Evolutionary conservation across 768 basidiomycete species (phyloP), one percentile per base, ranked within the genome.

Genomic region (Boletus tomentosulus): DNA sequence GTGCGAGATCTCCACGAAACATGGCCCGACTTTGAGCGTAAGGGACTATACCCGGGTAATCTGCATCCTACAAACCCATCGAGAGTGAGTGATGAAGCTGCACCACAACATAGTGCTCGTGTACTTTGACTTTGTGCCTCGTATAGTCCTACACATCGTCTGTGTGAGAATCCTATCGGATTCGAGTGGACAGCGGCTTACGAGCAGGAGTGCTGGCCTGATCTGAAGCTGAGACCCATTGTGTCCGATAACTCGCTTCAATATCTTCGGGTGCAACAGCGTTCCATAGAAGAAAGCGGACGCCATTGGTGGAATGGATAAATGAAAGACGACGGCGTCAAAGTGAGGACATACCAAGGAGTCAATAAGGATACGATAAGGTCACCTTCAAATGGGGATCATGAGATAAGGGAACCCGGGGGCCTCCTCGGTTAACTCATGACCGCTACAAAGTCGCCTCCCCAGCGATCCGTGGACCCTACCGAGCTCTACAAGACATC

Each of bases 201-300:
- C 92, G 63, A 80, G 73, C 8, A 97, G 67, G 7, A 94, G 65
- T 6, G 92, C 93, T 37, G 89, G 85, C 56, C 84, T 83, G 43
- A 89, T 79, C 49, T 80, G 65, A 3, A 96, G 75, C 57, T 84
- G 74, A 8, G 71, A 61, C 8, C 86, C 89, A 43, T 83, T 74
- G 61, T 89, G 84, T 7, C 76, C 76, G 42, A 97, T 83, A 7
- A 97, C 92, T 19, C 85, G 75, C 53, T 76, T 80, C 37, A 97
- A 74, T 62, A 98, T 87, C 47, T 80, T 81, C 6, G 93, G 92
- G 62, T 94, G 91, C 78, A 95, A 84, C 22, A 98, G 74, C 0
- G 91, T 96, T 12, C 95, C 95, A 69, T 95, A 93, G 74, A 92
- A 89, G 70, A 94, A 95, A 16, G 85, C 85, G 25, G 74, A 71